A percentile compares a stretch with the other conserved stretches of the same genome.
Conservation (phyloP, 768 basidiomycete genomes). For the Cystofilobasidium macerans region DNA sequence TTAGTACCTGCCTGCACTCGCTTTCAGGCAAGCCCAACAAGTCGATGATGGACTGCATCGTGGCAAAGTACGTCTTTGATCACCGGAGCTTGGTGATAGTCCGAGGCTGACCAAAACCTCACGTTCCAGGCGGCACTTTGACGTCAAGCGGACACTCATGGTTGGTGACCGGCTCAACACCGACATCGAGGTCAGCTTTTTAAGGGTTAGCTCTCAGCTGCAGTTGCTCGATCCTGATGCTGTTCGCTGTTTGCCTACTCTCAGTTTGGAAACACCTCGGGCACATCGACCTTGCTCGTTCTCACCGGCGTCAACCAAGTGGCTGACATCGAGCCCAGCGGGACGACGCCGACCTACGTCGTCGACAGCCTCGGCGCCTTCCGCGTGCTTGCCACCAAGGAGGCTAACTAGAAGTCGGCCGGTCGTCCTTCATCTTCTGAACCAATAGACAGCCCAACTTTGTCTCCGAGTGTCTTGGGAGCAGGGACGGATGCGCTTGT, state of each 20-base stretch:
- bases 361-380: constrained; percentile 74
- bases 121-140: constrained; percentile 60
- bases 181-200: constrained; percentile 63
- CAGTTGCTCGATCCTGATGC: no score
- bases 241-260: no score
- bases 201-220: no score
- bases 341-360: constrained; percentile 68
- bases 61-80: constrained; percentile 48
- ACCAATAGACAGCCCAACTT: no score
- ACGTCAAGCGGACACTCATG: constrained; percentile 82
- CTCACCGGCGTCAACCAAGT: constrained; percentile 78
- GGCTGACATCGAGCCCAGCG: constrained; percentile 53
- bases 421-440: no score
- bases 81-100: neutral
- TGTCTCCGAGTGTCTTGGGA: no score
- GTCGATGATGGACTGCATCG: constrained; percentile 88
- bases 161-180: constrained; percentile 91
- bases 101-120: neutral
- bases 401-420: no score
- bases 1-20: no score
- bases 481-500: no score
- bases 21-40: constrained; percentile 79
- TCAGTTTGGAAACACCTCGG: constrained; percentile 75
- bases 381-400: constrained; percentile 33
- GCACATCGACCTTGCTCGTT: constrained; percentile 76